phyloP scores from a whole-genome alignment of 257 asterid species.

The Nicotiana obtusifolia region DNA sequence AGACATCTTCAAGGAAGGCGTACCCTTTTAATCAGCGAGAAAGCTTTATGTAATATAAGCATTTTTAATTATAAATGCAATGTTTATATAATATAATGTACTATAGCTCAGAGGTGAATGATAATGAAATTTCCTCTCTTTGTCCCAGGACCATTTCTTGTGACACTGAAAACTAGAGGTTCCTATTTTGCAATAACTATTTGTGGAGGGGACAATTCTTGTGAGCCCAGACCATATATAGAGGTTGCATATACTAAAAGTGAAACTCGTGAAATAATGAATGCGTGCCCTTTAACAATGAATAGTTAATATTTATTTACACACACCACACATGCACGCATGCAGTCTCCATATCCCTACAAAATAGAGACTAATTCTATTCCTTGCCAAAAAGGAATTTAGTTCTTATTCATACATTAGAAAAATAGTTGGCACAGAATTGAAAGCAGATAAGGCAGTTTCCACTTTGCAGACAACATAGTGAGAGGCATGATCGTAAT shows the following conservation, averaged over 20 bases:
- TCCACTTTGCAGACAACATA: neutral
- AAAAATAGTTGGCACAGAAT: neutral
- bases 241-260: neutral
- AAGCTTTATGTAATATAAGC: no score
- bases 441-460: neutral
- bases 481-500: slow-evolving; percentile 3
- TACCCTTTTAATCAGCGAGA: no score
- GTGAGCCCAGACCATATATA: neutral
- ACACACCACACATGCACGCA: neutral
- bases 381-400: neutral
- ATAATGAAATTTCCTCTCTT: neutral
- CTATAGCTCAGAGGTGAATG: neutral
- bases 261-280: neutral
- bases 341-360: neutral
- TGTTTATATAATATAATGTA: no score
- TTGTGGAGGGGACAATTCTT: neutral
- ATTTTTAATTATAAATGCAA: no score
- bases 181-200: neutral
- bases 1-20: no score
- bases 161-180: neutral
- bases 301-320: neutral
- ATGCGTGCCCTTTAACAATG: neutral
- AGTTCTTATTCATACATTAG: neutral
- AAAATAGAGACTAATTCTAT: neutral
- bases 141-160: neutral